Conservation (phyloP, 345 rosid species). For the Passiflora organensis region DNA sequence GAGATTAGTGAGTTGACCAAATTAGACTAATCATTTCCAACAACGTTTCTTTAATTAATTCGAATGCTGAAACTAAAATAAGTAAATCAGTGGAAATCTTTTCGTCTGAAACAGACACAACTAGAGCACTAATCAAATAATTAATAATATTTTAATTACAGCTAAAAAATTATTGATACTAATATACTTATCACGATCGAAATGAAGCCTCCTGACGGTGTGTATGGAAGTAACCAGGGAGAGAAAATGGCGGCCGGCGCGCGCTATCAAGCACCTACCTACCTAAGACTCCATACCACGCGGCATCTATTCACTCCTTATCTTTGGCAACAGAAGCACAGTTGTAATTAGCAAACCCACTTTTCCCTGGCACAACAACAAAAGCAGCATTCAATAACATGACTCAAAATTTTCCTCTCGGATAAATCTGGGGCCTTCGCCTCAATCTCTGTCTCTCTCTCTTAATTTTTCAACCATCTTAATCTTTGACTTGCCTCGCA, state of each 20-base stretch:
- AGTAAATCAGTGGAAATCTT: too few species aligned
- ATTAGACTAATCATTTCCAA: too few species aligned
- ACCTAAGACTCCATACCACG: constrained; percentile 32
- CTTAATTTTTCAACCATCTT: background rate
- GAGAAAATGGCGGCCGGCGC: constrained; percentile 41
- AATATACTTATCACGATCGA: too few species aligned
- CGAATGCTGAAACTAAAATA: too few species aligned
- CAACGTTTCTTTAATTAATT: too few species aligned
- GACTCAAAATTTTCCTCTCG: background rate
- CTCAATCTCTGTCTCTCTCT: background rate
- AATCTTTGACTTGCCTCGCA: constrained; percentile 21
- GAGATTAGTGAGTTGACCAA: background rate
- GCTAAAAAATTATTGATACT: too few species aligned
- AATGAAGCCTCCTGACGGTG: constrained; percentile 4
- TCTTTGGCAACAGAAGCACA: background rate
- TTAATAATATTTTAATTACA: too few species aligned
- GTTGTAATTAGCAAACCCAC: background rate
- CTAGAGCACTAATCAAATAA: too few species aligned
- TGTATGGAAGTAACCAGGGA: background rate
- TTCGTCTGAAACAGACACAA: too few species aligned
- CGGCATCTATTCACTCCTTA: constrained; percentile 19
- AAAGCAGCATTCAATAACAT: background rate
- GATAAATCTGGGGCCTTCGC: background rate
- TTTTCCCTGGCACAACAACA: background rate
- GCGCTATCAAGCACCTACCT: constrained; percentile 20